phyloP scores from a whole-genome alignment of 306 rosid genomes.

The peach (Prunus persica) region DNA sequence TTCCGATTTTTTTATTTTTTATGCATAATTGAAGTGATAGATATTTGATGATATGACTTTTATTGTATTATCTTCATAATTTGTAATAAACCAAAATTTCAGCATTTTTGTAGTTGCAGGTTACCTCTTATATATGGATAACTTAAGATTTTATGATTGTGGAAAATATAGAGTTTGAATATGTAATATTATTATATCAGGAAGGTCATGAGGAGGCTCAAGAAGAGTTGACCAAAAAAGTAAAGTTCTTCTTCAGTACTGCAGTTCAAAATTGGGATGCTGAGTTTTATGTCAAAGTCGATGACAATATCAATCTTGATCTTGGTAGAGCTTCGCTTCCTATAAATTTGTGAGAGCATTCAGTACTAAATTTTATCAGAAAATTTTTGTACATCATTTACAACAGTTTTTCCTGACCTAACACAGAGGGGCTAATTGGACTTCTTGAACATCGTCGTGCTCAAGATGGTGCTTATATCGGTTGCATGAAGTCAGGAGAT shows the following conservation, averaged over 20 bases:
- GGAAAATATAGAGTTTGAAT: conserved; percentile 22
- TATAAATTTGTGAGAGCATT: conserved; percentile 15
- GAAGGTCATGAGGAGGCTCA: conserved; percentile 99
- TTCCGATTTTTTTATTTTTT: neutral
- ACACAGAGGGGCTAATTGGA: conserved; percentile 83
- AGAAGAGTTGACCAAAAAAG: conserved; percentile 90
- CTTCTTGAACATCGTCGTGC: conserved; percentile 93
- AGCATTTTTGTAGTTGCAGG: conserved; percentile 3
- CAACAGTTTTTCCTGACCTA: conserved; percentile 28
- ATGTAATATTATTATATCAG: conserved; percentile 41
- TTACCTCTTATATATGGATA: conserved; percentile 1
- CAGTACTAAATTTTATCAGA: conserved; percentile 3
- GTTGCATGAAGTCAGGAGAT: conserved; percentile 98
- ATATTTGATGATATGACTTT: conserved; percentile 2
- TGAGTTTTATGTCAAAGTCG: conserved; percentile 91
- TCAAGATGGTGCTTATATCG: conserved; percentile 83
- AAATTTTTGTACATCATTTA: conserved; percentile 23
- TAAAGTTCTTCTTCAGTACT: conserved; percentile 80
- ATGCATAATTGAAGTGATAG: neutral
- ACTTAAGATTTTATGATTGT: conserved; percentile 7
- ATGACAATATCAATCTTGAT: conserved; percentile 74
- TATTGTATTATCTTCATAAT: neutral
- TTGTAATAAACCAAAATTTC: neutral
- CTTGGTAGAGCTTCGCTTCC: conserved; percentile 54
- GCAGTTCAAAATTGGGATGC: conserved; percentile 99